Evolutionary conservation across 192 early-diverging fungal genomes (phyloP), one percentile per base, ranked within the genome.

Genomic region (Umbelopsis sp.): DNA sequence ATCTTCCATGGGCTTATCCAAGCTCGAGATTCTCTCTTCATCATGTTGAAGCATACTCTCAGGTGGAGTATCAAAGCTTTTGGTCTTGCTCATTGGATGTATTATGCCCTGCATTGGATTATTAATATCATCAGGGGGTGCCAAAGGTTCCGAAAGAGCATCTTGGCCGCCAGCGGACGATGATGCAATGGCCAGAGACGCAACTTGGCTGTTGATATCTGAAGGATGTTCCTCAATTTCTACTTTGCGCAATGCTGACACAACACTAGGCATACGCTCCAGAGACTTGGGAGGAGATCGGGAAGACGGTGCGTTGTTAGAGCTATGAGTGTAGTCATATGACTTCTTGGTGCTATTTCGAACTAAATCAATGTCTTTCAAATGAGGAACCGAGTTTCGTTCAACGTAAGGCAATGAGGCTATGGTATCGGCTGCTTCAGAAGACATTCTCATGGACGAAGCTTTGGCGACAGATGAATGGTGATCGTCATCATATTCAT

Each of bases 241-340:
- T 0, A 61, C 55, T 27, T 25, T 61, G 30, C 55, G 55, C 25
- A 61, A 18, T 6, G 55, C 55, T n/a, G 55, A 61, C 7, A 61
- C 55, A 3, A 61, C 55, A 35, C 55, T 61, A 12, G 55, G 55
- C 30, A 61, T 35, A 18, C 55, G 55, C 55, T 61, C 55, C 27
- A 61, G 25, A 51, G 20, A 53, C 3, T 53, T 53, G 52, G 52
- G 52, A 41, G 37, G 37, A 41, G 7, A 1, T 41, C 37, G 37
- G 0, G 37, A 10, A 41, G 37, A 6, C 5, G 37, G 37, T 41
- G 37, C 6, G 37, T 41, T 41, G 5, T 10, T 41, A 4, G 10
- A 1, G 10, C 37, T 41, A 6, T 41, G 37, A 10, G 6, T 41
- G 37, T 41, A 41, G 10, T 41, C 37, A 10, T 41, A 41, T 1